phyloP scores from a whole-genome alignment of 1,284 basidiomycete species.

The Ustilago hordei region DNA sequence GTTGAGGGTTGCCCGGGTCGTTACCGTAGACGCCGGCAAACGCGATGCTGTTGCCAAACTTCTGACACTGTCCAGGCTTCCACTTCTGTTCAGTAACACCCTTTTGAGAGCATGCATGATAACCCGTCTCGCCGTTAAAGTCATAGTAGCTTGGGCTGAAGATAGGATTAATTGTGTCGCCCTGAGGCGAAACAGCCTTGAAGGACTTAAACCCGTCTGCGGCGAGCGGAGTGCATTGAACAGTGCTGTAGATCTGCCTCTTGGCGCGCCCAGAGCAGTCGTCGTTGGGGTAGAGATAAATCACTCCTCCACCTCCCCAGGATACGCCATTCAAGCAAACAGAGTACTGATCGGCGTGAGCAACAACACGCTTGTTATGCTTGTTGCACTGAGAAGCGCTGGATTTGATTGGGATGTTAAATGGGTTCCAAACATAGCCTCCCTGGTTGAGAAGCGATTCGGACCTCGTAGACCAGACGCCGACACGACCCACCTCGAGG shows the following conservation, averaged over 20 bases:
- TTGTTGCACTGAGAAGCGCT: conserved; percentile 8
- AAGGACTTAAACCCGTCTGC: conserved; percentile 33
- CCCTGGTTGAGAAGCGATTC: conserved; percentile 18
- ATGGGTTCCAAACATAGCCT: conserved; percentile 35
- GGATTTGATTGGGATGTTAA: conserved; percentile 31
- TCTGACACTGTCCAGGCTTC: conserved; percentile 28
- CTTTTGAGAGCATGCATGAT: conserved; percentile 25
- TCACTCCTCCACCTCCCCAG: conserved; percentile 33
- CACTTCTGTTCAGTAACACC: conserved; percentile 7
- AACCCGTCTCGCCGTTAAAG: conserved; percentile 4
- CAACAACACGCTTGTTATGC: background rate
- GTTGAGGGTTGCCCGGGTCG: conserved; percentile 18
- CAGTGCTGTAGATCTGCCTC: conserved; percentile 32
- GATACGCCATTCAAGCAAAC: conserved; percentile 34
- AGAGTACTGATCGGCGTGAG: background rate
- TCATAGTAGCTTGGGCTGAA: conserved; percentile 42
- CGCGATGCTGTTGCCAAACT: conserved; percentile 8
- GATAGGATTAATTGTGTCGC: conserved; percentile 9
- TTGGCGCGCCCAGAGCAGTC: conserved; percentile 19
- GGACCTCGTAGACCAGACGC: conserved; percentile 17
- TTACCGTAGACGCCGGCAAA: conserved; percentile 42
- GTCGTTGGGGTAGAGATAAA: conserved; percentile 22
- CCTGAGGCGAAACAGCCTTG: conserved; percentile 20
- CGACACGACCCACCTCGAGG: conserved; percentile 10
- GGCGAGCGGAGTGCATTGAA: conserved; percentile 27